Conservation (phyloP, 2,329 filamentous ascomycete genomes). For the Fusarium sp. region DNA sequence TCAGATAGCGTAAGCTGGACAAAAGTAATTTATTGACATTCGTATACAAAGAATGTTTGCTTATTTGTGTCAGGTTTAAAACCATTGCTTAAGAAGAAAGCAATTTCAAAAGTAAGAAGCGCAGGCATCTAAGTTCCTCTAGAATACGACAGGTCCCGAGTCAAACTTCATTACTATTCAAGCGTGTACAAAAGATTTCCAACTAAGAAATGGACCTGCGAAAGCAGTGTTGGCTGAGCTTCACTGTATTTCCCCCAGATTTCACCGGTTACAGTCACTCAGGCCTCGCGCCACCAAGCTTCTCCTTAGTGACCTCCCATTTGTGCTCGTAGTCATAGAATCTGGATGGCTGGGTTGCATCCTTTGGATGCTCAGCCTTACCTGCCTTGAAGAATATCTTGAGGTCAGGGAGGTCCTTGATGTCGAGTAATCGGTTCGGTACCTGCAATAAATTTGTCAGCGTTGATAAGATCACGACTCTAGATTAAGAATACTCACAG, state of each 20-base stretch:
- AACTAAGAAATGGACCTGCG: no score
- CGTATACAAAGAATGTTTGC: no score
- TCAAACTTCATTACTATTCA: no score
- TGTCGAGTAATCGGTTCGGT: background rate
- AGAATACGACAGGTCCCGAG: no score
- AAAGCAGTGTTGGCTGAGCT: no score
- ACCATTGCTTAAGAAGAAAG: fast-evolving
- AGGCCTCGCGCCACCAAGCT: background rate
- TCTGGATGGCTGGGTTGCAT: background rate
- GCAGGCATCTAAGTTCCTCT: no score
- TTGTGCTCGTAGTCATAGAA: background rate
- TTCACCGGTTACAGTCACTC: background rate
- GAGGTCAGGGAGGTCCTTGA: background rate
- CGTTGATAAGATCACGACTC: background rate
- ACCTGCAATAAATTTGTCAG: background rate
- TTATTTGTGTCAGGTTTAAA: no score
- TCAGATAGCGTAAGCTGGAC: no score
- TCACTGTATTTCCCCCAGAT: no score
- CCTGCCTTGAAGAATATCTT: background rate
- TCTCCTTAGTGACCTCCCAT: background rate
- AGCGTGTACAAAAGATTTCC: no score
- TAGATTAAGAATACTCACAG: background rate
- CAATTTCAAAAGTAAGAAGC: no score
- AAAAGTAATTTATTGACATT: no score
- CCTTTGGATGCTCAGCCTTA: background rate